Conservation (phyloP, 352 stramenopile genomes). For the Pythium monospermum region DNA sequence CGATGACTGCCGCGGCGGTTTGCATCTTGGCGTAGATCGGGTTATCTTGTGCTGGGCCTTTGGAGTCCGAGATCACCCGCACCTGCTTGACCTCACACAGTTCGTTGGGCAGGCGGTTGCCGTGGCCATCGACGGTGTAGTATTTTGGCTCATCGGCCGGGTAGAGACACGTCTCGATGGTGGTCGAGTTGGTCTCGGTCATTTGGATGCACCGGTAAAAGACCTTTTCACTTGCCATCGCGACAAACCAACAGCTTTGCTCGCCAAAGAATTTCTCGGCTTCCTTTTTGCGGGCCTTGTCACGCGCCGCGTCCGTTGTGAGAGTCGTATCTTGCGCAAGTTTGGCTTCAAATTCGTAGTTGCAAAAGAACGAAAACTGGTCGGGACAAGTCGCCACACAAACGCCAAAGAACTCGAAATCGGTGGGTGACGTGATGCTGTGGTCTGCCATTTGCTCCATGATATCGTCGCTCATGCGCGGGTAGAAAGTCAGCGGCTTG, state of each 20-base stretch:
- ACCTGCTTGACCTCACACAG: constrained; percentile 45
- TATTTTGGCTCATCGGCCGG: constrained; percentile 30
- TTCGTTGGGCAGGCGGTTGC: constrained; percentile 32
- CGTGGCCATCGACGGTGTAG: constrained; percentile 24
- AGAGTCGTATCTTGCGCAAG: constrained; percentile 26
- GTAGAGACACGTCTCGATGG: constrained; percentile 54
- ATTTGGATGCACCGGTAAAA: constrained; percentile 71
- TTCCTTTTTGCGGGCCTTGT: constrained; percentile 31
- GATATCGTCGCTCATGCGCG: constrained; percentile 57
- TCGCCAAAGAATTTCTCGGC: constrained; percentile 44
- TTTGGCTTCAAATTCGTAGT: constrained; percentile 66
- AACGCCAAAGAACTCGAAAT: constrained; percentile 45
- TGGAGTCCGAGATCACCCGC: constrained; percentile 36
- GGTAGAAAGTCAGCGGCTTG: constrained; percentile 64
- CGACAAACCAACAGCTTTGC: constrained; percentile 56
- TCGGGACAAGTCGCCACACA: constrained; percentile 46
- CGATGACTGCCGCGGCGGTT: constrained; percentile 69
- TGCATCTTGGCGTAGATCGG: constrained; percentile 51
- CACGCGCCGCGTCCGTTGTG: constrained; percentile 25
- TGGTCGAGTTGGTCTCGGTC: constrained; percentile 36
- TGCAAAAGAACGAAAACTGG: constrained; percentile 31
- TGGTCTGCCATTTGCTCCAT: constrained; percentile 18
- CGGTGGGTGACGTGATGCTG: constrained; percentile 16
- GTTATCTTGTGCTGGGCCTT: constrained; percentile 43
- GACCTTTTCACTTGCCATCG: constrained; percentile 57